Percentiles rank a stretch among this genome's conserved stretches.
phyloP scores from a whole-genome alignment of 2,329 filamentous ascomycete genomes.

The Aspergillus pseudoglaucus region DNA sequence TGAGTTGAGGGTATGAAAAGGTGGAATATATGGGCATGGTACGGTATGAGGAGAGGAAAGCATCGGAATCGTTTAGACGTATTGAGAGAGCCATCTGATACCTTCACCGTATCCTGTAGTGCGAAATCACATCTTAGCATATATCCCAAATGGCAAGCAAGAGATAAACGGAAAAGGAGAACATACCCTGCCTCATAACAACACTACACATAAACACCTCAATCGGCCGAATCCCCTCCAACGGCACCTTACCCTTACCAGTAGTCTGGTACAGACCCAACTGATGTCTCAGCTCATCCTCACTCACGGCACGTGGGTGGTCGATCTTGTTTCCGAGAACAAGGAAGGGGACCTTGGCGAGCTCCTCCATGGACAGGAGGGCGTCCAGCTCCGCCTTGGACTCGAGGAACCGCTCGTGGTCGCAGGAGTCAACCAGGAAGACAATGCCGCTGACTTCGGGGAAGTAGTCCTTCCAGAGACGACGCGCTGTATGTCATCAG shows the following conservation, averaged over 20 bases:
- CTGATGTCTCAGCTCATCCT: conserved; percentile 89
- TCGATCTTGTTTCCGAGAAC: conserved; percentile 99
- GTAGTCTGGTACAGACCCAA: conserved; percentile 94
- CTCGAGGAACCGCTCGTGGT: conserved; percentile 88
- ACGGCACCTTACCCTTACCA: conserved; percentile 87
- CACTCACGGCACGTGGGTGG: conserved; percentile 88
- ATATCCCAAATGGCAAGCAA: background rate
- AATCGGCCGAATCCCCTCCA: conserved; percentile 88
- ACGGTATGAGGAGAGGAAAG: background rate
- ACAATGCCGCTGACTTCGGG: conserved; percentile 94
- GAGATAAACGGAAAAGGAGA: background rate
- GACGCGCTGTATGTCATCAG: conserved; percentile 52
- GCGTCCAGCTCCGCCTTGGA: conserved; percentile 96
- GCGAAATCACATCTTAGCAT: too few relatives aligned
- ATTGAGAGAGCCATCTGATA: conserved; percentile 88
- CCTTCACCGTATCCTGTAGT: conserved; percentile 70
- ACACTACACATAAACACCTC: conserved; percentile 99
- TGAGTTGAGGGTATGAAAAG: background rate
- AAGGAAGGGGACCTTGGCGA: conserved; percentile 90
- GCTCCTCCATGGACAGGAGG: conserved; percentile 92
- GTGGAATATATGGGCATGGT: too few relatives aligned
- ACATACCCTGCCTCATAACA: conserved; percentile 86
- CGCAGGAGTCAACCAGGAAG: conserved; percentile 96
- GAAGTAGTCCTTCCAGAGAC: conserved; percentile 96
- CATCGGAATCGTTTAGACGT: conserved; percentile 57